Evolutionary conservation across 805 yeast genomes (phyloP).

Genomic region (Myxozyma geophila): DNA sequence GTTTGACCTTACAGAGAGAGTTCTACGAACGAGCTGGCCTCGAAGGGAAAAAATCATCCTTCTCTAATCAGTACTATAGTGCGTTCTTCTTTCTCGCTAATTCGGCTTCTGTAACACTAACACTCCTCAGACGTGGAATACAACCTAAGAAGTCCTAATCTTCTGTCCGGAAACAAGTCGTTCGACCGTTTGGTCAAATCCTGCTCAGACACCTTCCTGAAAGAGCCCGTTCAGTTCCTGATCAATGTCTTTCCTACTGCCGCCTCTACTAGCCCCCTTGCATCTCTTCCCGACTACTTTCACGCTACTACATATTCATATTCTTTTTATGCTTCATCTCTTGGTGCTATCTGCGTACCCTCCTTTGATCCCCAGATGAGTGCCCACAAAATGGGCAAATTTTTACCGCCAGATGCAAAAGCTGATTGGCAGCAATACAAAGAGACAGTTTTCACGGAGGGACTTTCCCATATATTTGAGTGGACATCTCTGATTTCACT

Average conservation of each 20-base stretch:
- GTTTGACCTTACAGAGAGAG: slow-evolving; percentile 24
- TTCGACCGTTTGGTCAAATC: slow-evolving; percentile 25
- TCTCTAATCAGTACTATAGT: slow-evolving; percentile 23
- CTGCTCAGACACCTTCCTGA: slow-evolving; percentile 14
- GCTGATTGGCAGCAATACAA: not conserved
- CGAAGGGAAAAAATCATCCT: slow-evolving; percentile 25
- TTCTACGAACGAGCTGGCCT: slow-evolving; percentile 29
- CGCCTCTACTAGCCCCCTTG: slow-evolving; percentile 4
- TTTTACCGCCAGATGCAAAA: not conserved
- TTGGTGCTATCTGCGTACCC: slow-evolving; percentile 17
- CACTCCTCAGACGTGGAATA: slow-evolving; percentile 19
- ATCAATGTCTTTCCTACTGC: slow-evolving; percentile 16
- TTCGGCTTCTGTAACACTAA: not conserved
- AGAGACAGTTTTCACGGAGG: slow-evolving; percentile 19
- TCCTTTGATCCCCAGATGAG: slow-evolving; percentile 14
- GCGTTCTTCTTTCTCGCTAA: not conserved
- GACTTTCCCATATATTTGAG: slow-evolving; percentile 25
- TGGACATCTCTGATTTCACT: slow-evolving; percentile 28
- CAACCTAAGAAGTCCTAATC: slow-evolving; percentile 28
- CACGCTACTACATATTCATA: slow-evolving; percentile 21
- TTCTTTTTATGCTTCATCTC: not conserved
- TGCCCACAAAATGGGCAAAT: not conserved
- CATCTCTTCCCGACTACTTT: slow-evolving; percentile 20
- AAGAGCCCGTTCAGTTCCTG: slow-evolving; percentile 19
- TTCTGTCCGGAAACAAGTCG: slow-evolving; percentile 24